A percentile compares a stretch with the other conserved stretches of the same genome.
Evolutionary conservation across 106 monocot species (phyloP).

Genomic region (Platanthera guangdongensis): DNA sequence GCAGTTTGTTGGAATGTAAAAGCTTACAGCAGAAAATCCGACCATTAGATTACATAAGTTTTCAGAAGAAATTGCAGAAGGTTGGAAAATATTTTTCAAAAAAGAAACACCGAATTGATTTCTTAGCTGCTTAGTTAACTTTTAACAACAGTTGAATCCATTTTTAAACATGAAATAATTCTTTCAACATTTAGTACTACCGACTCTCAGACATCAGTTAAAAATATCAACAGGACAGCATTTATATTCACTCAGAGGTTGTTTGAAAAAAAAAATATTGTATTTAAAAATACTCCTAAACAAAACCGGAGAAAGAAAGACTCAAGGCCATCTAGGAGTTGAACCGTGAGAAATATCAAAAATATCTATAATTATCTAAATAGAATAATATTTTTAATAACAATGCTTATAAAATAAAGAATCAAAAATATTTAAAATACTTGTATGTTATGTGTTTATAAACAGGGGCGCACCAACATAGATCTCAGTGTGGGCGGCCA

Average conservation of each 20-base stretch:
- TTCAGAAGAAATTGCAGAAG: not conserved
- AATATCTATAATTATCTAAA: too few species aligned
- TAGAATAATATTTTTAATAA: too few species aligned
- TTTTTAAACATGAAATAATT: not conserved
- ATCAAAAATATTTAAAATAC: too few species aligned
- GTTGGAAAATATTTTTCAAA: not conserved
- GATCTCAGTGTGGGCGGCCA: too few species aligned
- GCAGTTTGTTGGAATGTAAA: not conserved
- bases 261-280: not conserved
- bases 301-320: too few species aligned
- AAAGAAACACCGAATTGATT: not conserved
- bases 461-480: too few species aligned
- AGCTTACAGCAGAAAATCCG: not conserved
- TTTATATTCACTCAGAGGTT: not conserved
- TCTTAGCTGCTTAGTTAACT: not conserved
- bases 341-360: too few species aligned
- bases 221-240: not conserved
- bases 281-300: too few species aligned
- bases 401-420: too few species aligned
- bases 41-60: not conserved
- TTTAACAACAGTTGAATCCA: not conserved
- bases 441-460: too few species aligned
- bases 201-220: not conserved
- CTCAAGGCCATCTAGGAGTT: too few species aligned
- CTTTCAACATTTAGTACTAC: not conserved